phyloP scores from a whole-genome alignment of 2,329 filamentous ascomycete species.

The Fusarium decemcellulare region DNA sequence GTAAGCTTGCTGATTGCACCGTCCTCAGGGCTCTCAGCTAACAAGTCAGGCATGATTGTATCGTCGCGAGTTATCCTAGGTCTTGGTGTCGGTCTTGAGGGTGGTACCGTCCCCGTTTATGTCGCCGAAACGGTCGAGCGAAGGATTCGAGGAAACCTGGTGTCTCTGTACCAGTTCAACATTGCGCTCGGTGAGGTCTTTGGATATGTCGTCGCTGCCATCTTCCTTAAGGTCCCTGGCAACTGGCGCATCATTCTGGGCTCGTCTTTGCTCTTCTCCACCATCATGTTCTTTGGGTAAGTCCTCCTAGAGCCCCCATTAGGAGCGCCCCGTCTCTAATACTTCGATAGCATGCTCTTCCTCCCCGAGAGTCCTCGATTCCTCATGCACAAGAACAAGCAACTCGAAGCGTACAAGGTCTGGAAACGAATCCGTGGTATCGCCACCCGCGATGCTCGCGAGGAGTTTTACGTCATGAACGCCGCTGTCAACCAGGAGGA shows the following conservation, averaged over 20 bases:
- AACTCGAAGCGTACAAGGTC: conserved; percentile 67
- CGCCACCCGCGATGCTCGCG: conserved; percentile 67
- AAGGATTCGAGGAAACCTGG: conserved; percentile 77
- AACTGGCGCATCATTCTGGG: conserved; percentile 84
- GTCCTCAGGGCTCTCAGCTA: accelerated
- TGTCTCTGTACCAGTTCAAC: conserved; percentile 82
- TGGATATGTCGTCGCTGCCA: conserved; percentile 80
- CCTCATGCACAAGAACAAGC: conserved; percentile 75
- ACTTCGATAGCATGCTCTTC: conserved; percentile 74
- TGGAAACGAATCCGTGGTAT: conserved; percentile 81
- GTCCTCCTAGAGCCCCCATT: neutral
- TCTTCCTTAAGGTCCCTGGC: conserved; percentile 78
- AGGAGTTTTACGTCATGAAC: conserved; percentile 82
- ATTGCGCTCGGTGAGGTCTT: conserved; percentile 82
- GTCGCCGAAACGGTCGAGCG: conserved; percentile 81
- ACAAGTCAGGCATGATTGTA: conserved; percentile 72
- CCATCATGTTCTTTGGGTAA: conserved; percentile 55
- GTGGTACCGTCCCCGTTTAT: conserved; percentile 81
- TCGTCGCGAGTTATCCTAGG: conserved; percentile 78
- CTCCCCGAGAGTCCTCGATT: conserved; percentile 79
- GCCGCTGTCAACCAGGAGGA: conserved; percentile 72
- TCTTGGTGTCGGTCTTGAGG: conserved; percentile 79
- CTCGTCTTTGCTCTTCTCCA: conserved; percentile 78
- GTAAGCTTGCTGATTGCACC: conserved; percentile 37
- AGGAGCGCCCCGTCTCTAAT: conserved; percentile 53